Percentiles rank a stretch among this genome's conserved stretches.
phyloP scores from a whole-genome alignment of 2,329 filamentous ascomycete species.

The Apiospora marii region DNA sequence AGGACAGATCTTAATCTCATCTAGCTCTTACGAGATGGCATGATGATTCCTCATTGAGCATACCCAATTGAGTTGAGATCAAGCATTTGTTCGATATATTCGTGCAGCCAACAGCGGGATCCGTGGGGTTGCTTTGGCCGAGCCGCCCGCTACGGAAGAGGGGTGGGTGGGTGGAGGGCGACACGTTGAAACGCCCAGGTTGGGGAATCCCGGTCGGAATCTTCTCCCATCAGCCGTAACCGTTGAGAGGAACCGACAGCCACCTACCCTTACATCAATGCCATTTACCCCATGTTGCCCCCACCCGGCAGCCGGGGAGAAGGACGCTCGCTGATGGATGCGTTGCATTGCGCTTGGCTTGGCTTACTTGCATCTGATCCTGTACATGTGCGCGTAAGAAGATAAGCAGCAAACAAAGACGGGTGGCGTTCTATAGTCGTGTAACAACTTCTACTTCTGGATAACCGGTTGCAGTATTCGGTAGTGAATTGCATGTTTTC shows the following conservation, averaged over 20 bases:
- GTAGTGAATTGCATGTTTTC: background rate
- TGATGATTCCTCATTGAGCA: background rate
- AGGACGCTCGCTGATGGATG: background rate
- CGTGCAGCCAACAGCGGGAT: background rate
- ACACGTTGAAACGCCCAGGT: background rate
- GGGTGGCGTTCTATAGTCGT: background rate
- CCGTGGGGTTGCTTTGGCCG: background rate
- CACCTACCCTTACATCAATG: background rate
- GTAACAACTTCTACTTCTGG: background rate
- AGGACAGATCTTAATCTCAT: background rate
- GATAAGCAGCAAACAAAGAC: background rate
- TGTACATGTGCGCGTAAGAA: background rate
- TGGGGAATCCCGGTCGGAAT: conserved; percentile 16
- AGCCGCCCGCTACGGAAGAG: conserved; percentile 12
- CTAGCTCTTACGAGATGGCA: background rate
- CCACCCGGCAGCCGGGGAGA: conserved; percentile 1
- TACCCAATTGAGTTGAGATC: background rate
- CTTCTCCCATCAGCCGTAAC: background rate
- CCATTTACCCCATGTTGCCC: background rate
- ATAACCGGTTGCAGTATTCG: background rate
- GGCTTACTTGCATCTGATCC: conserved; percentile 14
- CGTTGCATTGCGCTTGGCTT: background rate
- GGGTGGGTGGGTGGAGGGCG: background rate
- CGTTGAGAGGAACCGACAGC: background rate
- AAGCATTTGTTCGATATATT: too few relatives aligned